These are phyloP conservation scores for Myrica gale DNA, from an alignment of 306 rosid genomes.

Conservation along the genomic window DNA sequence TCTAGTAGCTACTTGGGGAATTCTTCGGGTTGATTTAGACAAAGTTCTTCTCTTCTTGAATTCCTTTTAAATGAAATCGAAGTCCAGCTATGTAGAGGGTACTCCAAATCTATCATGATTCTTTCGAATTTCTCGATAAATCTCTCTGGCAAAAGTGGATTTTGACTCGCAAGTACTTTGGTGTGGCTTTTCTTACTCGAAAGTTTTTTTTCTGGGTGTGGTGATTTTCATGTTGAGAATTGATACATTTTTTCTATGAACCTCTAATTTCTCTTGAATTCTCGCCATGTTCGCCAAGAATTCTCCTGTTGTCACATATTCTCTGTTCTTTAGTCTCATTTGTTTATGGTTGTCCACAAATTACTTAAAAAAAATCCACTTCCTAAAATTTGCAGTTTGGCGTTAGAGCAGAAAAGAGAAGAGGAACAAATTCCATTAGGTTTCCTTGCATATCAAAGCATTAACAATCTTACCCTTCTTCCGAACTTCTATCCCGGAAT, in stretches of 20 bases:
- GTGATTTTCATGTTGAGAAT: conserved; percentile 8
- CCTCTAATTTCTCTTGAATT: conserved; percentile 18
- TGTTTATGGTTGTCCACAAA: too few species aligned
- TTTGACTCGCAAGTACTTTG: neutral
- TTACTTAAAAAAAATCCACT: neutral
- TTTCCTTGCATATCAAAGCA: neutral
- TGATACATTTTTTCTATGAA: neutral
- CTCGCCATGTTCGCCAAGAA: neutral
- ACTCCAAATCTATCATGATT: neutral
- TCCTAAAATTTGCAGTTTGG: neutral
- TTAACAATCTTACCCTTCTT: neutral
- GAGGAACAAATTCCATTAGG: neutral
- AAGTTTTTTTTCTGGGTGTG: neutral
- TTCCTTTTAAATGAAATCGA: neutral
- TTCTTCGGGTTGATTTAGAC: neutral
- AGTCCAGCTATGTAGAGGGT: neutral
- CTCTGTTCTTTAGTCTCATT: neutral
- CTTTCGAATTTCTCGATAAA: neutral
- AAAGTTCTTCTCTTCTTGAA: neutral
- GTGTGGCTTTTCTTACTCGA: neutral
- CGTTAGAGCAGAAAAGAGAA: neutral
- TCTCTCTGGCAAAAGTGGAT: neutral
- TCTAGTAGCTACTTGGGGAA: conserved; percentile 1
- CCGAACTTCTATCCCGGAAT: neutral
- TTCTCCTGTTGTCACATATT: neutral